Conservation (phyloP, 225 moss, liverwort and hornwort genomes). For the Thuidium tamariscinum region DNA sequence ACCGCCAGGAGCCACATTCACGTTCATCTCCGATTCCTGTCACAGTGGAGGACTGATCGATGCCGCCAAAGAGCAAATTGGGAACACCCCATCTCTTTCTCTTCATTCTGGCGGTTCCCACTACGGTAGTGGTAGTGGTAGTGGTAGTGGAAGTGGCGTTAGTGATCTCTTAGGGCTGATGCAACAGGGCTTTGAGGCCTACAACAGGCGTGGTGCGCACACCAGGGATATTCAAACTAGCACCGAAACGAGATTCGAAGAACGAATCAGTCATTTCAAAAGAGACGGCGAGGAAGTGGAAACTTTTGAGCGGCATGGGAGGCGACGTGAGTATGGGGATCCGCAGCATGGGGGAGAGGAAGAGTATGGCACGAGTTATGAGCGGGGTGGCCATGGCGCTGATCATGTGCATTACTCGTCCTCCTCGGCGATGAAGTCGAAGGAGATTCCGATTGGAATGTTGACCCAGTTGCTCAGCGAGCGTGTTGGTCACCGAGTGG, state of each 20-base stretch:
- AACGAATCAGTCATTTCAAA: not conserved
- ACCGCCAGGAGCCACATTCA: slow-evolving; percentile 49
- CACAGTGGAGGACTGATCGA: slow-evolving; percentile 86
- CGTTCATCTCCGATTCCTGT: slow-evolving; percentile 83
- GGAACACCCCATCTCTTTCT: not conserved
- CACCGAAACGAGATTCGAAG: slow-evolving; percentile 7
- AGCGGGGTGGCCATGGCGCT: not conserved
- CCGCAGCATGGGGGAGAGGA: not conserved
- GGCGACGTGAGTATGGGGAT: not conserved
- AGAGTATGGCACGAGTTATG: not conserved
- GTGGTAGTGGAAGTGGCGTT: not conserved
- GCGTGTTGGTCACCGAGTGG: slow-evolving; percentile 51
- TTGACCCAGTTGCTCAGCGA: slow-evolving; percentile 53
- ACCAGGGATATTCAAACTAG: not conserved
- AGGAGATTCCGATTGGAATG: slow-evolving; percentile 20
- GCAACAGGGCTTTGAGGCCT: slow-evolving; percentile 3
- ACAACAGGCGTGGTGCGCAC: not conserved
- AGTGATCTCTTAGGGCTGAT: not conserved
- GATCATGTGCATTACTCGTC: not conserved
- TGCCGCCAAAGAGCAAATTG: slow-evolving; percentile 62
- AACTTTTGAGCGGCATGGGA: slow-evolving; percentile 1
- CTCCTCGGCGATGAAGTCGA: not conserved
- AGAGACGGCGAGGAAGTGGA: not conserved
- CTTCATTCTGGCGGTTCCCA: not conserved
- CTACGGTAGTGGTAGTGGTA: not conserved